These are phyloP conservation scores for Dunaliella primolecta DNA, from an alignment of 139 green algal species.

Conservation along the genomic window DNA sequence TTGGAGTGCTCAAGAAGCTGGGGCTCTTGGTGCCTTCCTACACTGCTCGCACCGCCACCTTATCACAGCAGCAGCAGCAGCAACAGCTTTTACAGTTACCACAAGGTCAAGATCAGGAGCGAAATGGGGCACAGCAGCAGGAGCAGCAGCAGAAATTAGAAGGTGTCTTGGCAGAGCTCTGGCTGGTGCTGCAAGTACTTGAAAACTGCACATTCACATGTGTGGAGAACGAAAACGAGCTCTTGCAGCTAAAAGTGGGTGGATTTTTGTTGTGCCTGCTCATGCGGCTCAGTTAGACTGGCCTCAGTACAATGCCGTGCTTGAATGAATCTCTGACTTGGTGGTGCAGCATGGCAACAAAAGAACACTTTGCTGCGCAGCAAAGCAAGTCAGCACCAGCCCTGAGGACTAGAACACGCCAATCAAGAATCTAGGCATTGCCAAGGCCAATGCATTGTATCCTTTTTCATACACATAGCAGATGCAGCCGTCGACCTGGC, in stretches of 20 bases:
- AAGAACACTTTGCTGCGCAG: no score
- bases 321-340: no score
- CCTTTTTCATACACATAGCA: no score
- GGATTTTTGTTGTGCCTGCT: no score
- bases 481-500: no score
- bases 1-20: conserved; percentile 25
- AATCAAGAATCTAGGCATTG: no score
- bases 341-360: no score
- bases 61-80: not conserved
- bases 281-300: no score
- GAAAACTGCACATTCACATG: conserved; percentile 74
- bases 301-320: no score
- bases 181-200: conserved; percentile 50
- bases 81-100: not conserved
- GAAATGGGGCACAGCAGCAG: not conserved
- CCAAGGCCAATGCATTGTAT: no score
- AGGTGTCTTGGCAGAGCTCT: conserved; percentile 15
- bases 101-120: not conserved
- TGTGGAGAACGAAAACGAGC: conserved; percentile 44
- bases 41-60: conserved; percentile 1
- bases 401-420: no score
- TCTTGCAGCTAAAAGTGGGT: conserved; percentile 39
- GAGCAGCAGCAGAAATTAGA: not conserved
- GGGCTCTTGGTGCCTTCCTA: conserved; percentile 5
- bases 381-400: no score